Evolutionary conservation across 2,329 filamentous ascomycete species (phyloP), one percentile per base, ranked within the genome.

Genomic region (Epichloe scottii): DNA sequence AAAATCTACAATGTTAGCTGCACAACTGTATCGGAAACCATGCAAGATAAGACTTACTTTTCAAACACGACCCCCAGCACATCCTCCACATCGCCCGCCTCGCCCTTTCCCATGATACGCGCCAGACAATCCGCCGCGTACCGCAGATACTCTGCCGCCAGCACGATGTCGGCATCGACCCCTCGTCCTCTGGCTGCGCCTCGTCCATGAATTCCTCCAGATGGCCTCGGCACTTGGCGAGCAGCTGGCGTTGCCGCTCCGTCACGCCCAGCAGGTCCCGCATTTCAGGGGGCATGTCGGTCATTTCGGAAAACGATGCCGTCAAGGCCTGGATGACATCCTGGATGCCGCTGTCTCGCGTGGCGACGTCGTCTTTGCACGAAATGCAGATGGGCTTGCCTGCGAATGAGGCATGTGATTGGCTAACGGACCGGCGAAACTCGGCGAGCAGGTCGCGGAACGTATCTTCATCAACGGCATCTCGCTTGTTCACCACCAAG

Each of bases 31-130:
- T 40, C 40, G 26, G 39, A 39, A 5, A n/a, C 6, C n/a, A n/a
- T n/a, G 39, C 11, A 50, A 51, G 43, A 54, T 48, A 53, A n/a
- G 10, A 79, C 80, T 74, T 71, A 95, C 87, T 95, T 97, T 67
- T 97, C 91, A 70, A 98, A 98, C 4, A 98, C 90, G 21, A 98
- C 90, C 0, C 93, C 93, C 43, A 98, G 70, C 7, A 98, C 88
- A 63, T 97, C 93, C 65, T 98, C 91, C 15, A 97, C 89, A 66
- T 97, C 91, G 2, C 89, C 87, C 40, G 78, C 79, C 59, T 89
- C 87, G 1, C 89, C 90, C 51, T 81, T 81, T 0, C 93, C 93
- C 1, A 89, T 97, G 59, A 97, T 95, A 52, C 82, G 81, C 2
- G 89, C 85, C n/a, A 96, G 73, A 55, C 81, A 84, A 49, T 84